phyloP scores from a whole-genome alignment of 176 grass and related monocot species.

The Oropetium thomaeum region DNA sequence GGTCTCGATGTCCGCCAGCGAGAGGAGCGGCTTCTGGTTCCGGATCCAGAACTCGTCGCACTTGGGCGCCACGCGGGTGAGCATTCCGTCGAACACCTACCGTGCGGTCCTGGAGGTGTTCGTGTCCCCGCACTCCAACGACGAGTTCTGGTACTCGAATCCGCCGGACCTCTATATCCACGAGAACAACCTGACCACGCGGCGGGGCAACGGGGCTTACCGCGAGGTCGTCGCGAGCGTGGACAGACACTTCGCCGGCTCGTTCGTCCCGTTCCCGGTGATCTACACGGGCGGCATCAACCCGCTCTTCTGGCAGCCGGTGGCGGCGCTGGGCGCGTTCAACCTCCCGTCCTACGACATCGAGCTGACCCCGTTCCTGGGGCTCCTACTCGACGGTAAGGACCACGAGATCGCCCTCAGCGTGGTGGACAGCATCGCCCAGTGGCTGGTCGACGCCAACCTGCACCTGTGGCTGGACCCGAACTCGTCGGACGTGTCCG shows the following conservation, averaged over 20 bases:
- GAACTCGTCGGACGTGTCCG: conserved; percentile 36
- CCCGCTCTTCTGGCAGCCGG: conserved; percentile 88
- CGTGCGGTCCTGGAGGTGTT: conserved; percentile 73
- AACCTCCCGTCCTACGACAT: conserved; percentile 76
- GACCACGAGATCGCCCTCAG: conserved; percentile 59
- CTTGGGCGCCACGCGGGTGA: conserved; percentile 21
- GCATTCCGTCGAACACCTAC: conserved; percentile 70
- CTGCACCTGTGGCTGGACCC: conserved; percentile 88
- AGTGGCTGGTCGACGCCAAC: conserved; percentile 89
- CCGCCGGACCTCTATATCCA: conserved; percentile 78
- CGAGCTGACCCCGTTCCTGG: conserved; percentile 87
- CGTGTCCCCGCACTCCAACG: conserved; percentile 74
- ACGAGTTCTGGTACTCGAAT: conserved; percentile 98
- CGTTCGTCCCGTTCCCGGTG: conserved; percentile 79
- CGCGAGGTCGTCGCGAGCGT: conserved; percentile 72
- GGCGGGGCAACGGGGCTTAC: conserved; percentile 71
- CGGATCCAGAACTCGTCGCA: conserved; percentile 64
- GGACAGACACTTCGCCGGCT: conserved; percentile 59
- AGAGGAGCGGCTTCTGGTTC: conserved; percentile 73
- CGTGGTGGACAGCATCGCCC: conserved; percentile 67
- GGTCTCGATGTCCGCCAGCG: conserved; percentile 39
- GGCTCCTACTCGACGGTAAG: conserved; percentile 53
- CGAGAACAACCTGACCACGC: conserved; percentile 72
- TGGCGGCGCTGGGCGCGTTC: conserved; percentile 80
- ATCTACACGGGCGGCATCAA: conserved; percentile 93